Evolutionary conservation across 495 filamentous ascomycete genomes (phyloP).

Genomic region (Chaetomium tenue): DNA sequence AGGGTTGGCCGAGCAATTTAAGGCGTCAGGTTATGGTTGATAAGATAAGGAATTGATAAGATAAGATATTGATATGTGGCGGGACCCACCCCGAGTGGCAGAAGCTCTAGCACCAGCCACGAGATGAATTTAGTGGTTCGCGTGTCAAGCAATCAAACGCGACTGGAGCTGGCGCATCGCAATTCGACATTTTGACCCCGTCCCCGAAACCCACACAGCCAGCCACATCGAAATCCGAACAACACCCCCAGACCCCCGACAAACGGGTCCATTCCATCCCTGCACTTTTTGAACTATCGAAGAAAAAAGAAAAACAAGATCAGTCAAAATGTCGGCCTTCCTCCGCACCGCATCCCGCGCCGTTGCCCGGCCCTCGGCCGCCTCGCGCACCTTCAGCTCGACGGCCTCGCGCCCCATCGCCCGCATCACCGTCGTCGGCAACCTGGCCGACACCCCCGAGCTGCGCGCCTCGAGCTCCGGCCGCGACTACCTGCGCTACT

Average conservation of each 20-base stretch:
- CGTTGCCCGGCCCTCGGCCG: conserved; percentile 33
- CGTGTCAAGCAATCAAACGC: conserved; percentile 14
- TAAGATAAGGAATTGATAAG: too few species aligned
- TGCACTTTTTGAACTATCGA: too few species aligned
- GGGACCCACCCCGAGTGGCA: background rate
- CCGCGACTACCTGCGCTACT: conserved; percentile 64
- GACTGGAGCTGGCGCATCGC: background rate
- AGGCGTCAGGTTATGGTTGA: too few species aligned
- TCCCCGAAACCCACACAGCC: background rate
- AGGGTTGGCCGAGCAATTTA: too few species aligned
- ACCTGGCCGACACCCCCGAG: conserved; percentile 70
- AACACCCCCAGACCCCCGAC: background rate
- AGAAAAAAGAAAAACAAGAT: background rate
- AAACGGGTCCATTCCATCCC: background rate
- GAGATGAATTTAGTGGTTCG: background rate
- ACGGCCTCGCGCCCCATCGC: conserved; percentile 58
- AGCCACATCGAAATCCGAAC: background rate
- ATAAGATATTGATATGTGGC: too few species aligned
- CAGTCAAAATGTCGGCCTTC: conserved; percentile 43
- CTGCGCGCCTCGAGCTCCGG: conserved; percentile 62
- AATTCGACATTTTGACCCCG: background rate
- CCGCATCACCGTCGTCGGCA: conserved; percentile 69
- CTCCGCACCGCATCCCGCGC: conserved; percentile 42
- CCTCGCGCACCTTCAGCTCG: conserved; percentile 56
- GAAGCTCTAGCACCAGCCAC: conserved; percentile 12